These are phyloP conservation scores for Raddia guianensis DNA, from an alignment of 176 grass and related monocot genomes.

Conservation along the genomic window DNA sequence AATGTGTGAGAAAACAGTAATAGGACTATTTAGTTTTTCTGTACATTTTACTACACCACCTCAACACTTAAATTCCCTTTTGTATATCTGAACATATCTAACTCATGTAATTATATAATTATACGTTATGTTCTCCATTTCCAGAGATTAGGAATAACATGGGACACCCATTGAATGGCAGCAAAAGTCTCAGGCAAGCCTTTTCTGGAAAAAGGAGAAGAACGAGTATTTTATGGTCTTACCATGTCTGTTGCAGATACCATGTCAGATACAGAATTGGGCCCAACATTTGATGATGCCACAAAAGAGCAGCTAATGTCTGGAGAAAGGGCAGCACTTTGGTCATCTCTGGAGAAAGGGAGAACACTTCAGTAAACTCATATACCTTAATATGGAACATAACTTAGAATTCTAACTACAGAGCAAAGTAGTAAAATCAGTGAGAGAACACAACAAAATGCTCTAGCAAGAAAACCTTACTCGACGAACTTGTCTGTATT, in stretches of 20 bases:
- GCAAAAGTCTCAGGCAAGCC: constrained; percentile 4
- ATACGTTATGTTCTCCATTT: constrained; percentile 4
- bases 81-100: constrained; percentile 16
- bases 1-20: constrained; percentile 16
- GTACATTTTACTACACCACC: constrained; percentile 3
- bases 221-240: constrained; percentile 20
- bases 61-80: constrained; percentile 13
- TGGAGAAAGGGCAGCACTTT: constrained; percentile 40
- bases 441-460: constrained; percentile 27
- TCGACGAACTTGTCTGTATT: constrained; percentile 41
- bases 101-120: constrained; percentile 24
- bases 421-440: constrained; percentile 13
- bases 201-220: constrained; percentile 6
- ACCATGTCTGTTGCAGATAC: constrained; percentile 40
- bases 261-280: constrained; percentile 23
- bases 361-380: constrained; percentile 22
- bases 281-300: constrained; percentile 24
- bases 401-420: constrained; percentile 24
- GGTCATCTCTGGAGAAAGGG: constrained; percentile 49
- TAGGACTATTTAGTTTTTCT: not conserved
- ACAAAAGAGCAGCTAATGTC: constrained; percentile 22
- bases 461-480: constrained; percentile 57
- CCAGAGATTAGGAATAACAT: constrained; percentile 27
- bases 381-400: constrained; percentile 27
- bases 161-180: not conserved